Evolutionary conservation across 2,329 filamentous ascomycete genomes (phyloP).

Genomic region (Trichoderma koningiopsis): DNA sequence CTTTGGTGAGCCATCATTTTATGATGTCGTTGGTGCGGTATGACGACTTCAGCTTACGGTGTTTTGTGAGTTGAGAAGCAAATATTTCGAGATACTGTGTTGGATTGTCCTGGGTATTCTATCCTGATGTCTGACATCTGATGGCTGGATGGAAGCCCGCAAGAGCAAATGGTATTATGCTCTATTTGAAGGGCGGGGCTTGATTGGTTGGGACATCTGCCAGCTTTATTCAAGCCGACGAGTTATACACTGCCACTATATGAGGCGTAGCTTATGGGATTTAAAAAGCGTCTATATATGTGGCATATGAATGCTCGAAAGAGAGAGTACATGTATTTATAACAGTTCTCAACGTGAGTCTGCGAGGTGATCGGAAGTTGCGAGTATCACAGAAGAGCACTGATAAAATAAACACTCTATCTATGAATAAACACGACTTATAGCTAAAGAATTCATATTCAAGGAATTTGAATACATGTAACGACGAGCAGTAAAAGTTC

Average conservation of each 20-base stretch:
- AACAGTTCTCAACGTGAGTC: not conserved
- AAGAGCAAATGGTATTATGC: not conserved
- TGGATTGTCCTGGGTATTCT: not conserved
- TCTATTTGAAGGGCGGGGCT: not conserved
- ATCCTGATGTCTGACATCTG: not conserved
- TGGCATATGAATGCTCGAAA: not conserved
- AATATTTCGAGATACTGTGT: too few relatives aligned
- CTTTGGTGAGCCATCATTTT: not conserved
- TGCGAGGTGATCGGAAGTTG: not conserved
- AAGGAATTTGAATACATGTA: not conserved
- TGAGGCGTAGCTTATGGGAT: not conserved
- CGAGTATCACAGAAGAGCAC: not conserved
- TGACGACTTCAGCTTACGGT: not conserved
- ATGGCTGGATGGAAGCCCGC: not conserved
- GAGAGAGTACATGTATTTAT: too few relatives aligned
- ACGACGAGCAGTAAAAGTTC: not conserved
- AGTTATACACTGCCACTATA: not conserved
- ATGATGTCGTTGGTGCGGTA: not conserved
- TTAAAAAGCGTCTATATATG: not conserved
- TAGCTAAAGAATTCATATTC: not conserved
- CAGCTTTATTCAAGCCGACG: not conserved
- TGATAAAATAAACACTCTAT: not conserved
- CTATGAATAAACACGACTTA: not conserved
- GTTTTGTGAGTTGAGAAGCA: not conserved
- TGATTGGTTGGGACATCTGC: not conserved